Evolutionary conservation across 768 basidiomycete species (phyloP), one percentile per base, ranked within the genome.

Genomic region (Royoungia palumana): DNA sequence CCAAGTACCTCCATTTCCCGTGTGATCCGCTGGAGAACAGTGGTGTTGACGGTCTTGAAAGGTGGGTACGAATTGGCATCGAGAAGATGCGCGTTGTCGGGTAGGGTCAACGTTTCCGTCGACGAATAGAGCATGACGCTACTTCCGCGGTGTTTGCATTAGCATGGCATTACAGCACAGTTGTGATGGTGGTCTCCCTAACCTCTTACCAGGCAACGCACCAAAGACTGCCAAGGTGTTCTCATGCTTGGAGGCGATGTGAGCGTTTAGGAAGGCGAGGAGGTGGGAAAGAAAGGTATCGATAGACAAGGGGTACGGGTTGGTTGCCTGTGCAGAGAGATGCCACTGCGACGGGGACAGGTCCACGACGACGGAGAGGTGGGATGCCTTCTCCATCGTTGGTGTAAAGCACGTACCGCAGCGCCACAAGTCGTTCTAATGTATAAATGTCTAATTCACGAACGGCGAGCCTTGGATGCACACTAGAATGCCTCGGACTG

Each of bases 141-240:
- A 61, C 58, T 20, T 52, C 42, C 20, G 28, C 46, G 3, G 27
- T 5, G 32, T 14, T 14, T 7, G 20, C 20, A 17, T 43, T 13
- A 44, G 41, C 40, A 8, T 32, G 14, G 7, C 14, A 14, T 32
- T 16, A 32, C 14, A 16, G 32, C 16, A 8, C 16, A 32, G 32
- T 32, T 32, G 14, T 16, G 13, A 7, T 28, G 14, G 12, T 19
- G n/a, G 42, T 40, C 34, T 40, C n/a, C 59, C 73, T 24, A 5
- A 89, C 91, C 89, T 93, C 68, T 84, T 85, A 19, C 81, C 82
- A 1, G 89, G 89, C 40, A 93, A 75, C 5, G 94, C 95, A 8
- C 83, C 95, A 64, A 92, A 95, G 47, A 97, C 88, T 6, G 93
- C 89, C 34, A 99, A 76, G 5, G 88, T 81, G 64, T 99, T 99